These are phyloP conservation scores for Neonectria punicea DNA, from an alignment of 2,329 filamentous ascomycete species.

Conservation along the genomic window DNA sequence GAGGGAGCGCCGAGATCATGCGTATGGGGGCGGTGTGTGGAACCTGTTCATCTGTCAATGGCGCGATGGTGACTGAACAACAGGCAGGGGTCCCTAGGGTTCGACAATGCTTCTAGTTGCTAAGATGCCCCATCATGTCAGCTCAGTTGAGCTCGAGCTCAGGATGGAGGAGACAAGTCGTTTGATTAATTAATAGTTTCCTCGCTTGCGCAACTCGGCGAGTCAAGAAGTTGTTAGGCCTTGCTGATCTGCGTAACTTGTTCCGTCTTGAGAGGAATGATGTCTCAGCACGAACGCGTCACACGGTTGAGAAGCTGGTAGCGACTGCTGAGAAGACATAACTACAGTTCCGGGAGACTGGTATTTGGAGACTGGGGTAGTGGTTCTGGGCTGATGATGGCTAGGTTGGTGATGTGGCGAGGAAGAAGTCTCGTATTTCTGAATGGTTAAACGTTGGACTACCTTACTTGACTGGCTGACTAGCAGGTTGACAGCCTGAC, in stretches of 20 bases:
- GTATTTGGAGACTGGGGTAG: constrained; percentile 1
- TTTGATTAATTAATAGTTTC: neutral
- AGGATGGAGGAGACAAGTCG: neutral
- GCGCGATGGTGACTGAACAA: constrained; percentile 25
- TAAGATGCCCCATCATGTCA: constrained; percentile 4
- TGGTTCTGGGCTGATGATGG: constrained; percentile 16
- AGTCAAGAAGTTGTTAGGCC: neutral
- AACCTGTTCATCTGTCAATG: constrained; percentile 27
- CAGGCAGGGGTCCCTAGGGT: constrained; percentile 12
- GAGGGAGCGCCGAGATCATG: constrained; percentile 15
- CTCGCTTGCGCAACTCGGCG: neutral
- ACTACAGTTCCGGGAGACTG: constrained; percentile 3
- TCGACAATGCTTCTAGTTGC: constrained; percentile 12
- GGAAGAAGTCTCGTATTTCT: constrained; percentile 4
- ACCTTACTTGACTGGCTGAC: too few species aligned
- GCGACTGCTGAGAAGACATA: neutral
- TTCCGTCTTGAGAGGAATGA: neutral
- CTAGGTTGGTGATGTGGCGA: neutral
- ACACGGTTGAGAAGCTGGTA: neutral
- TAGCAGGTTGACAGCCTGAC: neutral
- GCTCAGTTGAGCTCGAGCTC: constrained; percentile 1
- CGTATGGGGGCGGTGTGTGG: constrained; percentile 22
- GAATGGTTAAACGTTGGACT: neutral
- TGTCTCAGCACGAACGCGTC: neutral
- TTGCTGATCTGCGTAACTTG: neutral